Evolutionary conservation across 2,329 filamentous ascomycete species (phyloP).

Genomic region (Coniella vitis): DNA sequence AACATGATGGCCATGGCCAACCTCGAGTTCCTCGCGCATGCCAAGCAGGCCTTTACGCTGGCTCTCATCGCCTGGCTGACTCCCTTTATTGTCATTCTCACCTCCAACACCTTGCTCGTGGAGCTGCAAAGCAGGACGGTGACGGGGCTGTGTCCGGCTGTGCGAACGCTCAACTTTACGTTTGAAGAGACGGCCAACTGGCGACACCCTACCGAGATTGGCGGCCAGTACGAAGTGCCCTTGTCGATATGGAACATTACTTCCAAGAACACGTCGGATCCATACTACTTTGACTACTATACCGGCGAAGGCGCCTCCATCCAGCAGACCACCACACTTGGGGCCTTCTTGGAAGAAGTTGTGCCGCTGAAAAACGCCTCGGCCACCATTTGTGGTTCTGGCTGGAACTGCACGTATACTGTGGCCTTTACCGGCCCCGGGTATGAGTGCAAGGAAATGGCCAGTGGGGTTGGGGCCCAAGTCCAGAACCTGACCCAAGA

Average conservation of each 20-base stretch:
- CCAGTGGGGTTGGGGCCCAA: slow-evolving; percentile 24
- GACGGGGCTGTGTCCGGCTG: slow-evolving; percentile 16
- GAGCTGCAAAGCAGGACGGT: slow-evolving; percentile 16
- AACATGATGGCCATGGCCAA: slow-evolving; percentile 47
- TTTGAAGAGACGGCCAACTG: slow-evolving; percentile 22
- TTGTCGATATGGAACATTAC: slow-evolving; percentile 24
- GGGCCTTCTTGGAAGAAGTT: slow-evolving; percentile 19
- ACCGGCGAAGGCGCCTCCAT: slow-evolving; percentile 19
- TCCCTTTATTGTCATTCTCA: slow-evolving; percentile 24
- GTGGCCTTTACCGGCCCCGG: slow-evolving; percentile 31
- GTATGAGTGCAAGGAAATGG: slow-evolving; percentile 31
- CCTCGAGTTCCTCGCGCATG: slow-evolving; percentile 24
- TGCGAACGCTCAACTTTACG: slow-evolving; percentile 25
- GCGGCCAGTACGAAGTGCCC: slow-evolving; percentile 19
- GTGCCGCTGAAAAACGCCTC: slow-evolving; percentile 25
- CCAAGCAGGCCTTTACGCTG: slow-evolving; percentile 36
- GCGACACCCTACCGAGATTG: slow-evolving; percentile 18
- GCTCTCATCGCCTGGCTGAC: slow-evolving; percentile 23
- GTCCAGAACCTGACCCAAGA: slow-evolving; percentile 18
- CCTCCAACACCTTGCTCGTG: slow-evolving; percentile 22
- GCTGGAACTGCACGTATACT: slow-evolving; percentile 34
- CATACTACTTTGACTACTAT: slow-evolving; percentile 25
- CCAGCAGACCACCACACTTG: slow-evolving; percentile 17
- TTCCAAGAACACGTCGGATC: slow-evolving; percentile 17
- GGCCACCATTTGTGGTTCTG: slow-evolving; percentile 27